Conservation (phyloP, 2,329 filamentous ascomycete species). For the Lizonia empirigonia region DNA sequence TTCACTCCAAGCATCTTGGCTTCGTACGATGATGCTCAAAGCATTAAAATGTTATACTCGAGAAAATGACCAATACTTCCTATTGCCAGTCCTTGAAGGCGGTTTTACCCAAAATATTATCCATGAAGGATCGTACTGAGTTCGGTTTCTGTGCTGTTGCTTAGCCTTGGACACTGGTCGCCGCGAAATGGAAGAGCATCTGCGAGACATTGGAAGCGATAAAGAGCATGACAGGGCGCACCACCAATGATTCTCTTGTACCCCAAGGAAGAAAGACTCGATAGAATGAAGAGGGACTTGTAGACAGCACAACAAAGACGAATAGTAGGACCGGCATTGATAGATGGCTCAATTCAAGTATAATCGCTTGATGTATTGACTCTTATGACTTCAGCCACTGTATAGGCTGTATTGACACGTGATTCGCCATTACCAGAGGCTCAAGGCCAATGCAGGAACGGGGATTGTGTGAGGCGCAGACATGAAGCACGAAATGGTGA, state of each 20-base stretch:
- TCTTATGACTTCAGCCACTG: too few relatives aligned
- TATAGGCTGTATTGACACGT: too few relatives aligned
- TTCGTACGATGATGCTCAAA: neutral
- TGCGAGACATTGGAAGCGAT: slow-evolving; percentile 50
- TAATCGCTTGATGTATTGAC: too few relatives aligned
- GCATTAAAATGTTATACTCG: neutral
- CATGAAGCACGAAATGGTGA: too few relatives aligned
- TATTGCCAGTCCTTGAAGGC: slow-evolving; percentile 31
- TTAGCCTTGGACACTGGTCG: slow-evolving; percentile 55
- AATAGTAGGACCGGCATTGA: too few relatives aligned
- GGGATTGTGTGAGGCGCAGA: too few relatives aligned
- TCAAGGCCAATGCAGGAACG: too few relatives aligned
- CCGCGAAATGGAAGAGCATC: slow-evolving; percentile 52
- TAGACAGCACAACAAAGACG: too few relatives aligned
- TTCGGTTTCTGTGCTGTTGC: slow-evolving; percentile 54
- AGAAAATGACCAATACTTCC: neutral
- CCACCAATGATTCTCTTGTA: slow-evolving; percentile 54
- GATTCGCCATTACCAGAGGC: too few relatives aligned
- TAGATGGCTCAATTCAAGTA: too few relatives aligned
- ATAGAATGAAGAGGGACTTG: too few relatives aligned
- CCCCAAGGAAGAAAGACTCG: too few relatives aligned
- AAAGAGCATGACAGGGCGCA: slow-evolving; percentile 47
- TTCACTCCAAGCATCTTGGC: neutral
- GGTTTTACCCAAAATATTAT: slow-evolving; percentile 52
- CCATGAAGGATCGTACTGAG: slow-evolving; percentile 47